phyloP scores from a whole-genome alignment of 352 stramenopile species.

The Pythium oligandrum region DNA sequence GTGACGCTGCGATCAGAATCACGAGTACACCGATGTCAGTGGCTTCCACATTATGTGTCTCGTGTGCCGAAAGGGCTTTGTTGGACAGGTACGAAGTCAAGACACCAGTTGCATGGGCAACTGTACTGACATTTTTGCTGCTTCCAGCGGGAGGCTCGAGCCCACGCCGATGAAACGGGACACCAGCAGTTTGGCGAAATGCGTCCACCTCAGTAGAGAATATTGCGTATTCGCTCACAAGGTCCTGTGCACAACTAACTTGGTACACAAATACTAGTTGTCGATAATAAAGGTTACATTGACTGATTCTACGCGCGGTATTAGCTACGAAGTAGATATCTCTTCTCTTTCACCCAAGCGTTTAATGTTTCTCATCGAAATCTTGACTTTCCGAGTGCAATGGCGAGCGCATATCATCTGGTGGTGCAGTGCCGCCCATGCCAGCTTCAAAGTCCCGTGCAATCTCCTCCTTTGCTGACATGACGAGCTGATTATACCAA shows the following conservation, averaged over 20 bases:
- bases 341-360: background rate
- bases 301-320: background rate
- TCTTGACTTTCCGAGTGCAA: constrained; percentile 25
- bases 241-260: no score
- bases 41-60: constrained; percentile 75
- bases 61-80: constrained; percentile 54
- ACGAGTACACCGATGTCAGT: constrained; percentile 74
- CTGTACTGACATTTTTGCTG: constrained; percentile 6
- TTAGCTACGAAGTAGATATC: background rate
- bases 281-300: background rate
- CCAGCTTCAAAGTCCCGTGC: constrained; percentile 37
- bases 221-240: no score
- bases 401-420: constrained; percentile 36
- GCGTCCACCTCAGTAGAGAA: constrained; percentile 6
- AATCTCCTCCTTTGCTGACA: constrained; percentile 41
- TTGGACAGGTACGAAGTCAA: constrained; percentile 39
- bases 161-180: constrained; percentile 52
- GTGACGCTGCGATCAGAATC: constrained; percentile 30
- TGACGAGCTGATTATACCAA: constrained; percentile 69
- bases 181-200: constrained; percentile 79
- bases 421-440: constrained; percentile 17
- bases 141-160: constrained; percentile 47
- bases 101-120: background rate
- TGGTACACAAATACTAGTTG: background rate
- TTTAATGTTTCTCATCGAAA: background rate